Percentiles rank a stretch among this genome's conserved stretches.
These are phyloP conservation scores for Trichophyton mentagrophytes DNA, from an alignment of 2,329 filamentous ascomycete species.

Conservation along the genomic window DNA sequence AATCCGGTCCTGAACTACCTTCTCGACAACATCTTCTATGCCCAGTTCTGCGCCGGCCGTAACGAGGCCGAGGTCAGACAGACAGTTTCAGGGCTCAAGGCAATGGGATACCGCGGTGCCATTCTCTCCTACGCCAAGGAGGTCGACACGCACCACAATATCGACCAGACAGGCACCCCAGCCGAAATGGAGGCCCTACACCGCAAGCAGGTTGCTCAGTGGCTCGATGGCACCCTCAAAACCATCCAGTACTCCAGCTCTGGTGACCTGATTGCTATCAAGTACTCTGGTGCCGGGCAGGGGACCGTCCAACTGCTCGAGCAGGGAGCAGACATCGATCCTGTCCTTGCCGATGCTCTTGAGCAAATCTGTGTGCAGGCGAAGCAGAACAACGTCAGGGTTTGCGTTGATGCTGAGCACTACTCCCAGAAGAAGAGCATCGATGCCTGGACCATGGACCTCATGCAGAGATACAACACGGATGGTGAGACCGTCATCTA, in stretches of 20 bases:
- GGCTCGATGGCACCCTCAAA: constrained; percentile 41
- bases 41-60: constrained; percentile 46
- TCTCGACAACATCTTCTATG: constrained; percentile 35
- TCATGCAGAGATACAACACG: constrained; percentile 42
- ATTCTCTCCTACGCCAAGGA: constrained; percentile 44
- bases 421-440: constrained; percentile 40
- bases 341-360: constrained; percentile 12
- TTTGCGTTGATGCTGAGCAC: constrained; percentile 45
- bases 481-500: constrained; percentile 40
- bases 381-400: constrained; percentile 21
- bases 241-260: constrained; percentile 41
- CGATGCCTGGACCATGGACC: constrained; percentile 40
- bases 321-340: constrained; percentile 10
- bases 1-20: constrained; percentile 11
- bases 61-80: constrained; percentile 36
- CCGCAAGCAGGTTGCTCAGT: constrained; percentile 28
- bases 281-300: constrained; percentile 61
- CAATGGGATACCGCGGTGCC: constrained; percentile 41
- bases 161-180: constrained; percentile 21
- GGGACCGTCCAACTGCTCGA: constrained; percentile 13
- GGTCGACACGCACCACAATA: constrained; percentile 37
- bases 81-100: constrained; percentile 36
- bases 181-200: constrained; percentile 21
- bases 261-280: constrained; percentile 42
- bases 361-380: constrained; percentile 15